Conservation (phyloP, 768 basidiomycete species). For the Hygrocybe coccinea region DNA sequence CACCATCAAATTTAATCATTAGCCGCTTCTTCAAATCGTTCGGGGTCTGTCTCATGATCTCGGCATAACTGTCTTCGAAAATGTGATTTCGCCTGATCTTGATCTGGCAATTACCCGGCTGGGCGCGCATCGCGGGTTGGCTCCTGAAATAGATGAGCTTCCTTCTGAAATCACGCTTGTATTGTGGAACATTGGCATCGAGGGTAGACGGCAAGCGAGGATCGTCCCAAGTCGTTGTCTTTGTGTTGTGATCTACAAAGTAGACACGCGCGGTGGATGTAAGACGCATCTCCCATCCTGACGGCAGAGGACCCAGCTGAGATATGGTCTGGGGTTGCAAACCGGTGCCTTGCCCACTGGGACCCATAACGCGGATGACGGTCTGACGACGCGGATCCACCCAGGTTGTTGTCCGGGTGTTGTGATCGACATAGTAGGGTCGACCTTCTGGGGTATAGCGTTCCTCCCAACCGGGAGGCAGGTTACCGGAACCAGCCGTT, state of each 20-base stretch:
- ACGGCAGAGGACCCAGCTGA: constrained; percentile 93
- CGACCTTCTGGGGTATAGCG: constrained; percentile 97
- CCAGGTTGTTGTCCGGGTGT: constrained; percentile 99
- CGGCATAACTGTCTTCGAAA: constrained; percentile 98
- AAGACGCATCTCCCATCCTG: constrained; percentile 99
- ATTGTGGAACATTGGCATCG: constrained; percentile 96
- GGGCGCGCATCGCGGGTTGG: constrained; percentile 95
- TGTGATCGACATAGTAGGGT: constrained; percentile 99
- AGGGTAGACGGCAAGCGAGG: constrained; percentile 92
- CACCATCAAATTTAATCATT: constrained; percentile 99
- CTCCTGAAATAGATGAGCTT: constrained; percentile 99
- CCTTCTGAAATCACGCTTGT: constrained; percentile 98
- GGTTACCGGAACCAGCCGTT: constrained; percentile 72
- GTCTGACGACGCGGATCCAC: constrained; percentile 97
- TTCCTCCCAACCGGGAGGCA: constrained; percentile 99
- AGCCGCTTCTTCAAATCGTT: constrained; percentile 97
- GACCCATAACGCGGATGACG: constrained; percentile 94
- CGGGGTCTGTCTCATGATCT: constrained; percentile 99
- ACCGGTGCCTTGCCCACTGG: constrained; percentile 80
- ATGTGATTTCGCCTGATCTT: constrained; percentile 98
- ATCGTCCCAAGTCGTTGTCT: constrained; percentile 99
- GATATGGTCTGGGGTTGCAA: constrained; percentile 94
- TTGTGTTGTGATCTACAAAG: constrained; percentile 99
- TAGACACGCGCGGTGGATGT: constrained; percentile 97
- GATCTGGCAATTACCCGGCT: constrained; percentile 98